phyloP scores from a whole-genome alignment of 495 filamentous ascomycete species.

The Neurospora sp. region DNA sequence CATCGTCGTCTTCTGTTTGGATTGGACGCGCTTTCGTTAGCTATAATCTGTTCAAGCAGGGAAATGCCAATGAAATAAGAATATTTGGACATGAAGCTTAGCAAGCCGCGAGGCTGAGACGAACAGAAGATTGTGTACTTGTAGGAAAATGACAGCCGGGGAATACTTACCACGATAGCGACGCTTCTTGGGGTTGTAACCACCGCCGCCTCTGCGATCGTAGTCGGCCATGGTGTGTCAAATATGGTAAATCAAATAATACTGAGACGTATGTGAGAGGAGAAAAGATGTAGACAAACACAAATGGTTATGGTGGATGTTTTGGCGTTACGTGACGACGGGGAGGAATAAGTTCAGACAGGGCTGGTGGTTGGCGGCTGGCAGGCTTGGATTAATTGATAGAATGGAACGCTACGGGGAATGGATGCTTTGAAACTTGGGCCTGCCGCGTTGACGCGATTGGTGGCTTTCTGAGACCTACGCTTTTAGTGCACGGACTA shows the following conservation, averaged over 20 bases:
- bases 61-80: background rate
- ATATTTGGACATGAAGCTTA: background rate
- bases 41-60: background rate
- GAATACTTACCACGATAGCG: conserved; percentile 37
- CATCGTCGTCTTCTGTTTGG: conserved; percentile 46
- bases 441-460: background rate
- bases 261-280: background rate
- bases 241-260: background rate
- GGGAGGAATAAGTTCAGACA: background rate
- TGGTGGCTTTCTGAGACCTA: background rate
- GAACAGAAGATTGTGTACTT: background rate
- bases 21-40: background rate
- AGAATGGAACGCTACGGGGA: background rate
- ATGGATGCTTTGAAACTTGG: background rate
- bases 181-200: conserved; percentile 55
- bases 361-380: background rate
- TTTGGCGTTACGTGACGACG: background rate
- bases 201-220: conserved; percentile 53
- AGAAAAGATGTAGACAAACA: background rate
- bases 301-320: background rate
- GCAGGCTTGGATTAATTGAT: background rate
- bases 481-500: background rate
- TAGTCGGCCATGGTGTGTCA: conserved; percentile 56
- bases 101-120: background rate
- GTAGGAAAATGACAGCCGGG: background rate